Conservation (phyloP, 257 asterid genomes). For the Solanum gracilifrons region DNA sequence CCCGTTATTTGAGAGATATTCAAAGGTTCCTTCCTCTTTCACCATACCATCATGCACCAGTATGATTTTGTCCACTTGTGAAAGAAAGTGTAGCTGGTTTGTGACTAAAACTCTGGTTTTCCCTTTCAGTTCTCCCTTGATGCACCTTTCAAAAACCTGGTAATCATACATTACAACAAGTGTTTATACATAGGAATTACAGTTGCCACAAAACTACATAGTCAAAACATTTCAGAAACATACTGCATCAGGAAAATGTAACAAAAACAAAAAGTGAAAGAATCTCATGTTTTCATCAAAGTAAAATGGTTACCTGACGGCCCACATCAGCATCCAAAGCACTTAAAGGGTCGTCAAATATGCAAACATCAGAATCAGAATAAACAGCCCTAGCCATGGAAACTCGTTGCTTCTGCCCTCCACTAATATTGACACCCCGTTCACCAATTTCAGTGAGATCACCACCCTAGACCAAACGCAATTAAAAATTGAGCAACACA, state of each 20-base stretch:
- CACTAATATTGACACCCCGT: conserved; percentile 98
- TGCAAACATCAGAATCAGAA: conserved; percentile 80
- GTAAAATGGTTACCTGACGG: conserved; percentile 57
- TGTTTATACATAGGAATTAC: neutral
- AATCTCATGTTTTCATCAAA: neutral
- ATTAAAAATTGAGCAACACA: neutral
- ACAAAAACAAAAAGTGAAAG: neutral
- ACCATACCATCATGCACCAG: conserved; percentile 89
- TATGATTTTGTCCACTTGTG: conserved; percentile 87
- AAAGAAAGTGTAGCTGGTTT: conserved; percentile 90
- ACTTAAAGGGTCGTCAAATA: conserved; percentile 96
- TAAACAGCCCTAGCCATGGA: conserved; percentile 98
- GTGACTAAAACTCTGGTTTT: conserved; percentile 94
- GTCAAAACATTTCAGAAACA: neutral
- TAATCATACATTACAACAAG: neutral
- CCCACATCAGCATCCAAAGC: conserved; percentile 99
- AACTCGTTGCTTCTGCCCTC: conserved; percentile 99
- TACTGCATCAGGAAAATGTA: neutral
- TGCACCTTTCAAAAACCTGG: conserved; percentile 88
- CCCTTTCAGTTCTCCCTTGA: conserved; percentile 73
- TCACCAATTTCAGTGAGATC: conserved; percentile 99
- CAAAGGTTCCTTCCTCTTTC: conserved; percentile 97
- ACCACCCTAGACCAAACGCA: conserved; percentile 54
- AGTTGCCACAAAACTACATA: neutral
- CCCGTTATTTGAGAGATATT: conserved; percentile 81